Evolutionary conservation across 208 protist genomes (phyloP), one percentile per base, ranked within the genome.

Genomic region (Crithidia sp.): DNA sequence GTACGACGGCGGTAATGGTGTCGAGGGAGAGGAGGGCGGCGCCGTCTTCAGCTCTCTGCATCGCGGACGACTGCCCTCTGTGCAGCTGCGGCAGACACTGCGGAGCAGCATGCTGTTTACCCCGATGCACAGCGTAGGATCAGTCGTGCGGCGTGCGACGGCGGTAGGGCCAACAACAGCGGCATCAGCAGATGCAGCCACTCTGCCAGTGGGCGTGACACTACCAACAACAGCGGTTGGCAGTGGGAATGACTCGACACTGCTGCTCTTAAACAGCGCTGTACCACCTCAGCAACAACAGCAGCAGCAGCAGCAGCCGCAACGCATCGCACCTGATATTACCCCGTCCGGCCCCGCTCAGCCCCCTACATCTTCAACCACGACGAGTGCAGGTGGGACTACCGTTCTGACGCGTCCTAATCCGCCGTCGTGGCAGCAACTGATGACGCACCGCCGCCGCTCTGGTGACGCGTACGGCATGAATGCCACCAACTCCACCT

Each of bases 401-500:
- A 49, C 8, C 12, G 5, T 10, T 16, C 8, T 36, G 2, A 16
- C 63, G 2, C 49, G 63, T 4, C n/a, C 37, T 0, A 16, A 14
- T 1, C 41, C 65, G 54, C 65, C 53, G 17, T 39, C 65, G 41
- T 72, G 67, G 67, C 56, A 12, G 67, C 67, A 52, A 6, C 37
- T 53, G 56, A 56, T 17, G 45, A 2, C 9, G 37, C 7, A 16
- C n/a, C 44, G 57, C 7, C 59, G 60, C 16, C 57, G 50, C 0
- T 75, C 54, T 0, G 28, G 7, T 6, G 60, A 59, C 43, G 5
- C 57, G 36, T 28, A 50, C 39, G 47, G 44, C 12, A 67, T 67
- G 17, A 59, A 50, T 36, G 17, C 14, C 28, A 47, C 75, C n/a
- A 56, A 57, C 53, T 64, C 62, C 5, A 37, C 68, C n/a, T 55